phyloP scores from a whole-genome alignment of 176 grass and related monocot species.

The Chrysopogon serrulatus region DNA sequence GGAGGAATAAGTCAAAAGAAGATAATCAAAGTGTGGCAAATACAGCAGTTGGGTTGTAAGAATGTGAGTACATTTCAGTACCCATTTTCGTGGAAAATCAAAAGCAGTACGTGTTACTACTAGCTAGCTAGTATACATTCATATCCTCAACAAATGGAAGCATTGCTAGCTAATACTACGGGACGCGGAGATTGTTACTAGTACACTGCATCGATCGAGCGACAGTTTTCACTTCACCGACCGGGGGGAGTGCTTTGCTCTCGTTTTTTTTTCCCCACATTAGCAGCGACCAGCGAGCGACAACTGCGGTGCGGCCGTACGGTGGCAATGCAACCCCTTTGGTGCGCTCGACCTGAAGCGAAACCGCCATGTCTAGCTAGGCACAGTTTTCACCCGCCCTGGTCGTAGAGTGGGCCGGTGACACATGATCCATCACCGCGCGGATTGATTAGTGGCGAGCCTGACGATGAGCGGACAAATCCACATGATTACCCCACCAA shows the following conservation, averaged over 20 bases:
- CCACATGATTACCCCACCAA: constrained; percentile 3
- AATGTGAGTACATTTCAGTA: background rate
- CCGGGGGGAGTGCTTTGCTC: no score
- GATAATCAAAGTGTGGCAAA: background rate
- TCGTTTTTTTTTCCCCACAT: background rate
- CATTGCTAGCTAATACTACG: no score
- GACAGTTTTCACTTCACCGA: background rate
- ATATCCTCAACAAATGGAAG: background rate
- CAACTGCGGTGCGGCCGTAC: background rate
- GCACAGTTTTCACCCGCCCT: background rate
- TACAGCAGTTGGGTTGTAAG: background rate
- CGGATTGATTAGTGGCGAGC: no score
- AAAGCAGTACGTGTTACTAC: background rate
- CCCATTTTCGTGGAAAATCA: background rate
- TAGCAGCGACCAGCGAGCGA: background rate
- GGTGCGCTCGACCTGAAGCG: constrained; percentile 6
- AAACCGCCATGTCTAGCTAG: background rate
- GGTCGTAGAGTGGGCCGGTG: background rate
- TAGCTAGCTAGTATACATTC: background rate
- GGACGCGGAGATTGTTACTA: no score
- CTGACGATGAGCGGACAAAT: background rate
- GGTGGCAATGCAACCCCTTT: background rate
- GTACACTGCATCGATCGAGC: no score
- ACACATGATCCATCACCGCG: background rate
- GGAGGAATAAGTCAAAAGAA: background rate